Evolutionary conservation across 1,284 basidiomycete species (phyloP).

Genomic region (Cryptococcus sp.): DNA sequence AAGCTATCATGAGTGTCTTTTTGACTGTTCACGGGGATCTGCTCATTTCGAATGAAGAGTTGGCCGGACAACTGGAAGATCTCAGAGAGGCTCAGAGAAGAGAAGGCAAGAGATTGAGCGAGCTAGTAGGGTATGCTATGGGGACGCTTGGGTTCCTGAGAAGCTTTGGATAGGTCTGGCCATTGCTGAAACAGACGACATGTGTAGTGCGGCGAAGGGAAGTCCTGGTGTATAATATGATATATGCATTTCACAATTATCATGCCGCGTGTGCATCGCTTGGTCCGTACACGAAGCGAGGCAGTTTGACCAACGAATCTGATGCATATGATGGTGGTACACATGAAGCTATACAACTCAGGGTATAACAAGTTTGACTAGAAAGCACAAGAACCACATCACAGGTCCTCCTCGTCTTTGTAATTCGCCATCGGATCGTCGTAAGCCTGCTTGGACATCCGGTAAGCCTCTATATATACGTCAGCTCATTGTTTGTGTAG

Average conservation of each 20-base stretch:
- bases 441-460: conserved; percentile 38
- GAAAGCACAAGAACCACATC: too few relatives aligned
- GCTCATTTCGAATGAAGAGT: conserved; percentile 63
- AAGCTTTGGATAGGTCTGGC: neutral
- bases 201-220: neutral
- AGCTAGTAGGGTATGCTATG: conserved; percentile 45
- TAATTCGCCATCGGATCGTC: conserved; percentile 51
- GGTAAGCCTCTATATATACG: conserved; percentile 41
- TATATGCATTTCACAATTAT: neutral
- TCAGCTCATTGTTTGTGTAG: neutral
- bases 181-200: too few relatives aligned
- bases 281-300: too few relatives aligned
- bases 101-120: conserved; percentile 64
- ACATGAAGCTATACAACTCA: neutral
- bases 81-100: conserved; percentile 62
- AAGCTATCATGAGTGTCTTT: conserved; percentile 81
- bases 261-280: too few relatives aligned
- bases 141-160: conserved; percentile 47
- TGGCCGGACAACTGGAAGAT: conserved; percentile 56
- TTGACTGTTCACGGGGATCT: conserved; percentile 79
- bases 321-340: neutral
- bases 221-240: neutral
- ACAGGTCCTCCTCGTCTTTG: conserved; percentile 26
- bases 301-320: neutral
- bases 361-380: neutral